Evolutionary conservation across 805 yeast genomes (phyloP).

Genomic region (Candida khao-thaluensis): DNA sequence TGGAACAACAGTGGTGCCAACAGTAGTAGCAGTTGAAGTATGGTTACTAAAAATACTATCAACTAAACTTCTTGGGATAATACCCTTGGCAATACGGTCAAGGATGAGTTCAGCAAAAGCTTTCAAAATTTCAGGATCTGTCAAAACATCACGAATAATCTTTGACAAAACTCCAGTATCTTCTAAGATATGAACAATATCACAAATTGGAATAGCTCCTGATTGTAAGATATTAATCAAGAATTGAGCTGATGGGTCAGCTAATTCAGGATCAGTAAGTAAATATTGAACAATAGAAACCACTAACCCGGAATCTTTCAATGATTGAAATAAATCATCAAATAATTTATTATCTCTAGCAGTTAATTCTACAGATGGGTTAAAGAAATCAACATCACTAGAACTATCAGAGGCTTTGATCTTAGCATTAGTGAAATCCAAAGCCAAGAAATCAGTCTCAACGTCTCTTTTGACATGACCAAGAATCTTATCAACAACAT

Average conservation of each 20-base stretch:
- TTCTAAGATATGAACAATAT: conserved; percentile 21
- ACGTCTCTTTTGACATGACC: background rate
- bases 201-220: conserved; percentile 21
- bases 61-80: conserved; percentile 17
- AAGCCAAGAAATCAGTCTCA: conserved; percentile 1
- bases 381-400: background rate
- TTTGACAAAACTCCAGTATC: conserved; percentile 19
- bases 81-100: conserved; percentile 21
- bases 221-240: conserved; percentile 23
- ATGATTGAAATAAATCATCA: conserved; percentile 20
- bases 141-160: conserved; percentile 19
- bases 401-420: background rate
- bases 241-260: conserved; percentile 28
- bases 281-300: conserved; percentile 23
- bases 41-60: conserved; percentile 3
- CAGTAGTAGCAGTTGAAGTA: background rate
- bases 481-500: background rate
- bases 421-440: background rate
- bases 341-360: conserved; percentile 21
- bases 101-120: conserved; percentile 19
- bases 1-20: background rate
- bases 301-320: conserved; percentile 26
- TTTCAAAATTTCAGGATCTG: conserved; percentile 20
- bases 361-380: background rate
- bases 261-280: conserved; percentile 26